Evolutionary conservation across 2,329 filamentous ascomycete species (phyloP), one percentile per base, ranked within the genome.

Genomic region (Chaetomiaceae sp.): DNA sequence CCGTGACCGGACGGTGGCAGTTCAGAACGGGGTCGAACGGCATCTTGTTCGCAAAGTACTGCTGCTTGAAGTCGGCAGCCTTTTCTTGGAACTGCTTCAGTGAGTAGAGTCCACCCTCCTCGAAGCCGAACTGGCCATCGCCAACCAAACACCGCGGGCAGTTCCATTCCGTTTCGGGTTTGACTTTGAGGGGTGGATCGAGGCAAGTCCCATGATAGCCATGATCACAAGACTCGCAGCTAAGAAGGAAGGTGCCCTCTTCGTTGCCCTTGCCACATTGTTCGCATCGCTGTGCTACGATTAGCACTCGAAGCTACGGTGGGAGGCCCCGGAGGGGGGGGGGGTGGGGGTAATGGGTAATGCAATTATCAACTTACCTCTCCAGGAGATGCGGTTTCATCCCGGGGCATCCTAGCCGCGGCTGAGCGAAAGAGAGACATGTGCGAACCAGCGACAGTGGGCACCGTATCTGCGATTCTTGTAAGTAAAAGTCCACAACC

Each of bases 61-160:
- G 84, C 63, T 95, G 87, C 70, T 96, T 97, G 76, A 99, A 99
- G 62, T 89, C 88, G 61, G 89, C 89, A 5, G 94, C 94, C 68
- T 92, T 96, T 66, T 96, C 89, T 68, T 99, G 94, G 67, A 99
- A 99, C 64, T 95, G 89, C 64, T 88, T 90, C 23, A 99, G 76
- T 0, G 94, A 99, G 70, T 99, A 99, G 20, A 96, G 80, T 4
- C 91, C 91, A 21, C 94, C 94, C 69, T 99, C 94, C 66, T 97
- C 92, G 57, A 99, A 99, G 0, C 94, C 94, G 64, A 96, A 99
- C 60, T 97, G 90, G 34, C 92, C 91, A 52, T 95, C 95, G 42
- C 94, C 94, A 21, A 99, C 94, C 23, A 99, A 80, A 67, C 94
- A 99, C 64, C 90, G 84, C 0, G 94, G 87, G 62, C 94, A 99